These are phyloP conservation scores for Thielaviopsis punctulata DNA, from an alignment of 2,329 filamentous ascomycete species.

Conservation along the genomic window DNA sequence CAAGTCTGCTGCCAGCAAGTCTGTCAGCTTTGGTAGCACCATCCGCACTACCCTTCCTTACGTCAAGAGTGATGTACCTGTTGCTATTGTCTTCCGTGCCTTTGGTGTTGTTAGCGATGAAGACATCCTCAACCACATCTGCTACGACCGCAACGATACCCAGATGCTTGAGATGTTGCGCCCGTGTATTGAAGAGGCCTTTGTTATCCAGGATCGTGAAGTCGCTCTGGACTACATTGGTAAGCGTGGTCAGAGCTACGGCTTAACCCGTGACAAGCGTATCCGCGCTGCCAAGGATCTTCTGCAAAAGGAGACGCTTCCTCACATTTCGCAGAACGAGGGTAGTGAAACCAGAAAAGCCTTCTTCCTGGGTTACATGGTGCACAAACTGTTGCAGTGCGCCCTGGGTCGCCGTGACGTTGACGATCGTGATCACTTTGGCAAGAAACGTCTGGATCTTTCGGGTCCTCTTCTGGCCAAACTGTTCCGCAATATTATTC, in stretches of 20 bases:
- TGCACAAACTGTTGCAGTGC: constrained; percentile 86
- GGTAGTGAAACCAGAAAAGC: constrained; percentile 92
- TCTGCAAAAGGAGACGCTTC: constrained; percentile 89
- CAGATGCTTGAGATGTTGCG: constrained; percentile 97
- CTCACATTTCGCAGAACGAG: constrained; percentile 89
- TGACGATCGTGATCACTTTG: constrained; percentile 96
- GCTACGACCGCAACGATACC: constrained; percentile 85
- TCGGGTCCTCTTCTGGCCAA: constrained; percentile 91
- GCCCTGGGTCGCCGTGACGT: constrained; percentile 83
- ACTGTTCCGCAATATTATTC: constrained; percentile 81
- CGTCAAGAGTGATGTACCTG: constrained; percentile 82
- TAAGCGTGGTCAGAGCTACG: constrained; percentile 59
- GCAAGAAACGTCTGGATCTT: constrained; percentile 93
- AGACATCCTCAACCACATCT: constrained; percentile 95
- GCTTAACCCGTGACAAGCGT: constrained; percentile 69
- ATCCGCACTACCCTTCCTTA: constrained; percentile 87
- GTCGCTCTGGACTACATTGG: constrained; percentile 91
- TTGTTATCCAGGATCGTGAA: constrained; percentile 88
- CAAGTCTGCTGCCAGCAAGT: constrained; percentile 61
- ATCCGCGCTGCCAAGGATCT: constrained; percentile 85
- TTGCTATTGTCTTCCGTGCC: constrained; percentile 89
- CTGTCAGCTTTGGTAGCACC: constrained; percentile 63
- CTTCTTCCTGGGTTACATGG: constrained; percentile 98
- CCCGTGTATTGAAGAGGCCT: constrained; percentile 91
- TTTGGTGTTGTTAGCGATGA: constrained; percentile 93